A percentile compares a stretch with the other conserved stretches of the same genome.
Evolutionary conservation across 2,329 filamentous ascomycete species (phyloP).

Genomic region (Aureobasidium sp.): DNA sequence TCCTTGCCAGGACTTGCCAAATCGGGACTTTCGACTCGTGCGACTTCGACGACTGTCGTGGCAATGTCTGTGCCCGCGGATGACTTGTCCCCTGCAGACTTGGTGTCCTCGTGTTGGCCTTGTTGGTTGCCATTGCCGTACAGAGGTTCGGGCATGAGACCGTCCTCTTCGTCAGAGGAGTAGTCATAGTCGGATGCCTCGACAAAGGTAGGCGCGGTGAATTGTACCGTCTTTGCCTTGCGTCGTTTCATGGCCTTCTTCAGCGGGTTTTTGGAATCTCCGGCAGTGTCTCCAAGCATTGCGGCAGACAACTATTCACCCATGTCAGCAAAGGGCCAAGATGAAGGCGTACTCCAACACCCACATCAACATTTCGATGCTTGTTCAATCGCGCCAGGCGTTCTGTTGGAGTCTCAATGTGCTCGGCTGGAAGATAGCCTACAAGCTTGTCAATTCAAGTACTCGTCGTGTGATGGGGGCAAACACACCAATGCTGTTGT

Average conservation of each 20-base stretch:
- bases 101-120: neutral
- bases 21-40: conserved; percentile 6
- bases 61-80: neutral
- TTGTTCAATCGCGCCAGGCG: conserved; percentile 89
- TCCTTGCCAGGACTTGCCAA: conserved; percentile 16
- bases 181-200: conserved; percentile 84
- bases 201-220: conserved; percentile 75
- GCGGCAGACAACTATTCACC: conserved; percentile 52
- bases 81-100: neutral
- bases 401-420: conserved; percentile 97
- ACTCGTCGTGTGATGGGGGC: neutral
- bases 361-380: conserved; percentile 92
- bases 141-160: conserved; percentile 16
- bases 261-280: conserved; percentile 73
- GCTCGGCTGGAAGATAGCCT: conserved; percentile 95
- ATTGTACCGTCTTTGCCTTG: conserved; percentile 79
- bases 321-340: conserved; percentile 18
- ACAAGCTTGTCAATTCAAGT: conserved; percentile 17
- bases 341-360: conserved; percentile 29
- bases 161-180: conserved; percentile 52
- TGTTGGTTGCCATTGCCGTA: neutral
- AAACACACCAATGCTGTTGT: conserved; percentile 74
- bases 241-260: conserved; percentile 75
- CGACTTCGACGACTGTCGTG: neutral
- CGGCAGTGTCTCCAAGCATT: conserved; percentile 63